Conservation (phyloP, 805 yeast species). For the Maudiozyma serrabonitensis region DNA sequence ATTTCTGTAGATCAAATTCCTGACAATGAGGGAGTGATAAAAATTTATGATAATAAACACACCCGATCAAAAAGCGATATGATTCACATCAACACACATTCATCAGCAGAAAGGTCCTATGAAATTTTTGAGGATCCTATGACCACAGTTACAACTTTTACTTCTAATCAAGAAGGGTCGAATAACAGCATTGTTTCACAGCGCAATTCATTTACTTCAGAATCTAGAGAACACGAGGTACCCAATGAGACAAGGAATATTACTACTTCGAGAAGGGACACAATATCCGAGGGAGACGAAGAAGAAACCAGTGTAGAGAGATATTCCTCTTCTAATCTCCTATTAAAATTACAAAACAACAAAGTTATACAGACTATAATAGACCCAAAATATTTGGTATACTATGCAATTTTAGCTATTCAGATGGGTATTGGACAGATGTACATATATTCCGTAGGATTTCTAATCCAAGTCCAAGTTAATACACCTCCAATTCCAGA, state of each 20-base stretch:
- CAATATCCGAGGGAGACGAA: no score
- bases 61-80: background rate
- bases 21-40: background rate
- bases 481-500: slow-evolving; percentile 19
- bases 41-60: background rate
- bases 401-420: slow-evolving; percentile 45
- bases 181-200: background rate
- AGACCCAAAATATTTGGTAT: slow-evolving; percentile 37
- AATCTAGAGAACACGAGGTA: background rate
- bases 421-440: slow-evolving; percentile 60
- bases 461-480: slow-evolving; percentile 45
- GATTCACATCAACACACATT: background rate
- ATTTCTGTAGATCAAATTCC: background rate
- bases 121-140: no score
- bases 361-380: slow-evolving; percentile 15
- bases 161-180: background rate
- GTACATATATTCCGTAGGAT: slow-evolving; percentile 67
- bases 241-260: background rate
- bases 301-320: background rate
- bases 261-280: no score
- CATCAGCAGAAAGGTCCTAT: background rate
- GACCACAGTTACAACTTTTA: background rate
- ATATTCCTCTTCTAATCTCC: background rate
- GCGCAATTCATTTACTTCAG: background rate
- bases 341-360: background rate